These are phyloP conservation scores for Rutstroemia sydowiana DNA, from an alignment of 2,329 filamentous ascomycete genomes.

Conservation along the genomic window DNA sequence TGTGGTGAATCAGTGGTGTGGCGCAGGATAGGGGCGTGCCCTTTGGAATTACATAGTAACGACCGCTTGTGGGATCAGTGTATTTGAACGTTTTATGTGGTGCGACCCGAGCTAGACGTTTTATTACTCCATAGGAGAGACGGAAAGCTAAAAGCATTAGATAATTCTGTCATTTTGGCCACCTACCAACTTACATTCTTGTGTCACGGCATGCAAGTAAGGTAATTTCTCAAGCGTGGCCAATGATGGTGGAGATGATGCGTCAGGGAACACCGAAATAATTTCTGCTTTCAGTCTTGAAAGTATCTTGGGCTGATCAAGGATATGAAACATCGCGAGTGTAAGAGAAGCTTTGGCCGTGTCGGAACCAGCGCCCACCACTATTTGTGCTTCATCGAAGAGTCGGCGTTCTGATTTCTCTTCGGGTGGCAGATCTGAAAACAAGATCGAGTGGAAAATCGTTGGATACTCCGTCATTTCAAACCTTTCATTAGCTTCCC, in stretches of 20 bases:
- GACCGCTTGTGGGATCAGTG: slow-evolving; percentile 14
- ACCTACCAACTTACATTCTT: slow-evolving; percentile 27
- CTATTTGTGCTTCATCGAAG: slow-evolving; percentile 28
- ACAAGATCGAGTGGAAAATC: slow-evolving; percentile 21
- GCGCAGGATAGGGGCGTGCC: slow-evolving; percentile 36
- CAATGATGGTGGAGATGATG: slow-evolving; percentile 13
- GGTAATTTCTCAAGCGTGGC: slow-evolving; percentile 25
- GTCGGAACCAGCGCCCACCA: slow-evolving; percentile 32
- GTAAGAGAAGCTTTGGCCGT: slow-evolving; percentile 32
- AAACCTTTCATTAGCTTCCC: neutral
- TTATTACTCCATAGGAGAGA: slow-evolving; percentile 27
- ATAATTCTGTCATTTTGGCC: too few species aligned
- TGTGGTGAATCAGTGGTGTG: slow-evolving; percentile 33
- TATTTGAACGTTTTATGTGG: slow-evolving; percentile 15
- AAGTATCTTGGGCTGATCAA: slow-evolving; percentile 29
- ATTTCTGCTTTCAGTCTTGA: slow-evolving; percentile 33
- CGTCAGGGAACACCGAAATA: neutral
- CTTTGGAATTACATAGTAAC: slow-evolving; percentile 14
- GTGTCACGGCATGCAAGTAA: slow-evolving; percentile 29
- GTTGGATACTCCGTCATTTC: slow-evolving; percentile 13
- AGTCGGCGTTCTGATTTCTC: slow-evolving; percentile 32
- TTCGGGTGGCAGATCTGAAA: slow-evolving; percentile 26
- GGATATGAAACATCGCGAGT: slow-evolving; percentile 32
- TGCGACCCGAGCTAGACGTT: slow-evolving; percentile 24
- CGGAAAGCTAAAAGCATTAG: slow-evolving; percentile 19